These are phyloP conservation scores for Baudoinia panamericana DNA, from an alignment of 495 filamentous ascomycete genomes.

Conservation along the genomic window DNA sequence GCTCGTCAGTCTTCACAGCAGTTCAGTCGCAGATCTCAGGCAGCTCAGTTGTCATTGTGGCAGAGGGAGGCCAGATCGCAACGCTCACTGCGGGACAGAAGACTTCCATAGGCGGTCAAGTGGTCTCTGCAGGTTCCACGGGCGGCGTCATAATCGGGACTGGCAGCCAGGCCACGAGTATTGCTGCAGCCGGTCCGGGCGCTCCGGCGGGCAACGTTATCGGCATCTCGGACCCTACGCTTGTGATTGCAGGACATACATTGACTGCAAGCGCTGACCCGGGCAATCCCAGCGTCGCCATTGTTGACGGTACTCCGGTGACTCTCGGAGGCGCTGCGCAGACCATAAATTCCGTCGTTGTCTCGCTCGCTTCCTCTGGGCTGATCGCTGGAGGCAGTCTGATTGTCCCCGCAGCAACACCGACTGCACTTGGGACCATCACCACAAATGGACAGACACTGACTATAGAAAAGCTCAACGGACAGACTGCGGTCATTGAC, in stretches of 20 bases:
- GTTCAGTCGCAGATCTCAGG: neutral
- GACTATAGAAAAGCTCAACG: neutral
- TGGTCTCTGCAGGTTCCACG: neutral
- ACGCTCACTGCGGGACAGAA: slow-evolving; percentile 5
- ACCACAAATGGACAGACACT: neutral
- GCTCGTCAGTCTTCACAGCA: slow-evolving; percentile 1
- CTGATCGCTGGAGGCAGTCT: neutral
- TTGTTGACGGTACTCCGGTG: slow-evolving; percentile 2
- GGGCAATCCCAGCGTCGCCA: neutral
- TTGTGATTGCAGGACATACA: neutral
- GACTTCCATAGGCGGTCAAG: neutral
- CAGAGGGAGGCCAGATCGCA: no score
- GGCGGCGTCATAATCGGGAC: neutral
- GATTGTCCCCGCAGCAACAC: neutral
- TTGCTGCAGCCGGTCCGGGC: neutral
- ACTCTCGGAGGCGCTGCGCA: neutral
- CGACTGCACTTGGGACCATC: neutral
- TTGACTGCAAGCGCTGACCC: neutral
- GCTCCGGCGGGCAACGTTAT: neutral
- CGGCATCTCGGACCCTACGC: neutral
- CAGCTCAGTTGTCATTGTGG: neutral
- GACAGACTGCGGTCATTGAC: neutral
- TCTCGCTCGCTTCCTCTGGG: neutral
- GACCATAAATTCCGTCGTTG: slow-evolving; percentile 1
- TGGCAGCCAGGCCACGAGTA: slow-evolving; percentile 2